A percentile compares a stretch with the other conserved stretches of the same genome.
Evolutionary conservation across 2,329 filamentous ascomycete genomes (phyloP).

Genomic region (Penicillium hesseltinei): DNA sequence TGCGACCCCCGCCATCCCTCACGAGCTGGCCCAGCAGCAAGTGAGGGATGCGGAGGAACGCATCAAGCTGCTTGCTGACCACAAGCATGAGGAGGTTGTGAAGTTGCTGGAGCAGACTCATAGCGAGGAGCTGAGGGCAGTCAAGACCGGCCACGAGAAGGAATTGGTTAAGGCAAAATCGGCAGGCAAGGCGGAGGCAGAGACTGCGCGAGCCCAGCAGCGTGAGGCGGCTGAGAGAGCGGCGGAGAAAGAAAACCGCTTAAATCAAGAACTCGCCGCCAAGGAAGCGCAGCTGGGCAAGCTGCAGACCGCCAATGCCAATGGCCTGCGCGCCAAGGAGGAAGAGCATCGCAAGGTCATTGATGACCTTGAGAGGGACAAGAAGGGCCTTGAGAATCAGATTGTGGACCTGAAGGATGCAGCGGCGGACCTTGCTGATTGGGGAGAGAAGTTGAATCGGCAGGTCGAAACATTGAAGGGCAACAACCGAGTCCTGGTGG

Average conservation of each 20-base stretch:
- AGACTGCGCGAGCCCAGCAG: neutral
- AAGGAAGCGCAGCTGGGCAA: neutral
- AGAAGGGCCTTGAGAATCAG: neutral
- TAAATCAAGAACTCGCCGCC: neutral
- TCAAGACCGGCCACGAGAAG: neutral
- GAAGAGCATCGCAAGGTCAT: too few species aligned
- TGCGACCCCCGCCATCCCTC: neutral
- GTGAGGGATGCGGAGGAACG: neutral
- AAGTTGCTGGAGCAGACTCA: neutral
- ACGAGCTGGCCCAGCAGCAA: neutral
- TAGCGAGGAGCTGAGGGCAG: neutral
- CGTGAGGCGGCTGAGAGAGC: neutral
- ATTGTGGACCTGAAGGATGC: neutral
- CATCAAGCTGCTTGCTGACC: neutral
- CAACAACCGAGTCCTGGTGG: too few species aligned
- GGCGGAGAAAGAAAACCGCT: too few species aligned
- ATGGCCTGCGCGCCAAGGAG: too few species aligned
- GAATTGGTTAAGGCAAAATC: neutral
- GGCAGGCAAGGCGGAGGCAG: neutral
- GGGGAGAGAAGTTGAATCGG: too few species aligned
- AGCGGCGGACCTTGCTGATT: neutral
- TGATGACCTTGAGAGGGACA: neutral
- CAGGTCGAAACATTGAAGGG: neutral
- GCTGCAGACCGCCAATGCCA: neutral
- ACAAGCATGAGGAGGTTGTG: neutral